Percentiles rank a stretch among this genome's conserved stretches.
These are phyloP conservation scores for Talaromyces marneffei DNA, from an alignment of 2,329 filamentous ascomycete genomes.

Conservation along the genomic window DNA sequence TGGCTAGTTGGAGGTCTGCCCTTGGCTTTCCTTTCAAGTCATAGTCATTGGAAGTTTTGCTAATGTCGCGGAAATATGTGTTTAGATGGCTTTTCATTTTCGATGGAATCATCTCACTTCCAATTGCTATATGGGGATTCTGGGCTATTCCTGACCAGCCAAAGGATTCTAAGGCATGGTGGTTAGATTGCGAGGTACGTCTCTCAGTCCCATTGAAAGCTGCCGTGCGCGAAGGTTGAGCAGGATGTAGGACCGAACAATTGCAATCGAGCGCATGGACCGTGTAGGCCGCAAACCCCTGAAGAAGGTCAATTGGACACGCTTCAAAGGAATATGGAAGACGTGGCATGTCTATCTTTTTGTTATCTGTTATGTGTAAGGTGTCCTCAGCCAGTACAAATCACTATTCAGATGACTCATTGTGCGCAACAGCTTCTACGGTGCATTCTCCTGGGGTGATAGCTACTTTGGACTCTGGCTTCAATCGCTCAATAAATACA, in stretches of 20 bases:
- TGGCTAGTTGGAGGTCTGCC: conserved; percentile 3
- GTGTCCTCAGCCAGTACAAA: background rate
- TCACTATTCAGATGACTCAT: background rate
- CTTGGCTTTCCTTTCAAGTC: background rate
- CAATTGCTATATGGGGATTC: conserved; percentile 1
- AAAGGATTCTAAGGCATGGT: conserved; percentile 1
- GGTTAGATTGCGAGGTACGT: background rate
- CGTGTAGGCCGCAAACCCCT: conserved; percentile 1
- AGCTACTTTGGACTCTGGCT: conserved; percentile 2
- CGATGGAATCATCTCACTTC: conserved; percentile 4
- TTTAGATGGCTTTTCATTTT: conserved; percentile 5
- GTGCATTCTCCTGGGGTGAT: conserved; percentile 7
- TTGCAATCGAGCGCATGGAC: conserved; percentile 7
- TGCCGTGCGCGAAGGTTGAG: background rate
- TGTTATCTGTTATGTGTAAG: conserved; percentile 1
- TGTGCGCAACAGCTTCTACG: background rate
- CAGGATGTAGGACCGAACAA: background rate
- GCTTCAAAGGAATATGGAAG: conserved; percentile 1
- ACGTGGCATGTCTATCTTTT: conserved; percentile 11
- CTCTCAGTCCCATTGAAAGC: too few species aligned
- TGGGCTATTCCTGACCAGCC: conserved; percentile 8
- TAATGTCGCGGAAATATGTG: background rate
- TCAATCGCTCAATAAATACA: background rate
- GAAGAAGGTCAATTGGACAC: conserved; percentile 1
- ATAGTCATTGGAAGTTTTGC: background rate